These are phyloP conservation scores for Suhomyces choctaworum DNA, from an alignment of 1,139 yeast genomes.

Conservation along the genomic window DNA sequence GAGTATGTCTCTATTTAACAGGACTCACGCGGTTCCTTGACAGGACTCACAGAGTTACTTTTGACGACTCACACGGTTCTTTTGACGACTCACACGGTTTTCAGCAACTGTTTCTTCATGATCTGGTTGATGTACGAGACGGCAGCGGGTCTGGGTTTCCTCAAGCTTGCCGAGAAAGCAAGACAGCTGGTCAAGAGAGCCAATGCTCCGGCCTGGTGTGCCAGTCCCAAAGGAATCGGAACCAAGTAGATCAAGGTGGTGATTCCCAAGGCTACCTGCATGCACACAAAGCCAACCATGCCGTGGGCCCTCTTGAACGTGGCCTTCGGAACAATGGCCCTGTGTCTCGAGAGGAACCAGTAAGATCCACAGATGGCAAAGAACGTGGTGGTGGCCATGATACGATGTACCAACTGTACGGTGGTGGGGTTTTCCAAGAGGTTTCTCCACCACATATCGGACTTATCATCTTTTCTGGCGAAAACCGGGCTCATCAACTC, in stretches of 20 bases:
- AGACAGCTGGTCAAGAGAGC: slow-evolving; percentile 81
- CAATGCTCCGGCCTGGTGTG: slow-evolving; percentile 97
- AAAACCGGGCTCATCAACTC: slow-evolving; percentile 81
- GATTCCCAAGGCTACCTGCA: slow-evolving; percentile 87
- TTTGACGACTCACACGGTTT: slow-evolving; percentile 2
- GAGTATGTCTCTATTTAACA: too few relatives aligned
- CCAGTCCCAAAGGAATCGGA: slow-evolving; percentile 90
- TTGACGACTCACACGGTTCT: too few relatives aligned
- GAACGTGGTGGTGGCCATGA: slow-evolving; percentile 81
- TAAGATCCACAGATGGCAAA: slow-evolving; percentile 67
- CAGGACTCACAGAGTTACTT: too few relatives aligned
- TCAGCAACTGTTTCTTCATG: slow-evolving; percentile 23
- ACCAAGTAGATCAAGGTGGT: slow-evolving; percentile 83
- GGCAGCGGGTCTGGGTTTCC: slow-evolving; percentile 62
- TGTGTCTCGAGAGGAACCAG: slow-evolving; percentile 57
- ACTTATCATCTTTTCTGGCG: slow-evolving; percentile 62
- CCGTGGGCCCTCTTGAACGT: slow-evolving; percentile 58
- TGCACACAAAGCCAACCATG: slow-evolving; percentile 76
- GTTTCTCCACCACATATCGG: slow-evolving; percentile 90
- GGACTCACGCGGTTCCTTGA: too few relatives aligned
- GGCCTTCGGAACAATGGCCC: slow-evolving; percentile 58
- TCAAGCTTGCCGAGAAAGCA: slow-evolving; percentile 66
- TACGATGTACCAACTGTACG: slow-evolving; percentile 89
- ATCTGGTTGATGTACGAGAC: slow-evolving; percentile 28
- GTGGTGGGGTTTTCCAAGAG: slow-evolving; percentile 94